Evolutionary conservation across 2,329 filamentous ascomycete species (phyloP).

Genomic region (Aspergillus proliferans): DNA sequence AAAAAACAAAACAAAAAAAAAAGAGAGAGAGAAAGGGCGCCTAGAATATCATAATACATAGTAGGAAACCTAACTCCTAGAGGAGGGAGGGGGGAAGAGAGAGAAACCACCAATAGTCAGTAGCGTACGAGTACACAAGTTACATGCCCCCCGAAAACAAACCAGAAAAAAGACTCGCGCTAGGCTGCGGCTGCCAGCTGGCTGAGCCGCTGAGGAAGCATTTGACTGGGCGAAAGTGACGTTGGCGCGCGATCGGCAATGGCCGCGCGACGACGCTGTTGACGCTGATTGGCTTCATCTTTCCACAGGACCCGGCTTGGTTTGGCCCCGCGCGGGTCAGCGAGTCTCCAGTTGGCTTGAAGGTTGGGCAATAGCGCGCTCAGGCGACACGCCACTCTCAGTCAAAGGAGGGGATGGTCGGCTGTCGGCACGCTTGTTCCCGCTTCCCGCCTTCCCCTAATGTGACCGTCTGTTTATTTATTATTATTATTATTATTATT

Average conservation of each 20-base stretch:
- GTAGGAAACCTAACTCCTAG: no score
- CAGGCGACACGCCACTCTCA: conserved; percentile 23
- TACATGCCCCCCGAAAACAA: not conserved
- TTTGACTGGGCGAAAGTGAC: conserved; percentile 12
- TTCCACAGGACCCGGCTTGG: conserved; percentile 10
- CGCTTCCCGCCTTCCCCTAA: not conserved
- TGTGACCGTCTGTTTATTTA: no score
- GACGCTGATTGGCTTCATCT: conserved; percentile 12
- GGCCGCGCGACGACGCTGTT: conserved; percentile 18
- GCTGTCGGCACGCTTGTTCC: conserved; percentile 10
- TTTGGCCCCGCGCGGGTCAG: conserved; percentile 21
- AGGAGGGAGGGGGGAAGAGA: no score
- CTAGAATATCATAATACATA: no score
- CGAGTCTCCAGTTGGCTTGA: conserved; percentile 13
- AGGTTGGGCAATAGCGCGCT: conserved; percentile 18
- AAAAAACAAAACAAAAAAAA: conserved; percentile 6
- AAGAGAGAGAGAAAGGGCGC: not conserved
- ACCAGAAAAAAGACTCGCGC: not conserved
- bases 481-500: no score
- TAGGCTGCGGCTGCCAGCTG: conserved; percentile 22
- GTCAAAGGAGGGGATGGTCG: conserved; percentile 5
- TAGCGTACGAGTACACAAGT: not conserved
- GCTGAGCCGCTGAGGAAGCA: conserved; percentile 14
- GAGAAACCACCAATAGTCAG: not conserved
- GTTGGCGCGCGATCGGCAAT: conserved; percentile 36